Evolutionary conservation across 306 rosid genomes (phyloP).

Genomic region (Glycine soja): DNA sequence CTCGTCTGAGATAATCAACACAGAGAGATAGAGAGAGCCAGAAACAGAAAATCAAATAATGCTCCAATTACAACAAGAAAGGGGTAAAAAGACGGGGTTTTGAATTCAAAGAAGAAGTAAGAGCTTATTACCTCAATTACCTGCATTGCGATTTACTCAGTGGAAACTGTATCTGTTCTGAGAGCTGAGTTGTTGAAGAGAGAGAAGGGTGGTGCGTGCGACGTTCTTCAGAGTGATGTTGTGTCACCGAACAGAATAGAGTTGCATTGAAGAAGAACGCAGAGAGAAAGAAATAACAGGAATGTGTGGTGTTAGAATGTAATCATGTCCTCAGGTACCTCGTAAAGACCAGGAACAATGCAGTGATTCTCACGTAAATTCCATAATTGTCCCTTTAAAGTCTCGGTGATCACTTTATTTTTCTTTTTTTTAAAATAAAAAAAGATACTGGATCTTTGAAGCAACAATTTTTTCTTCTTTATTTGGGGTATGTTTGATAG

Average conservation of each 20-base stretch:
- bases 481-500: too few species aligned
- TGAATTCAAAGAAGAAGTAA: constrained; percentile 26
- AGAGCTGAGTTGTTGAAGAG: neutral
- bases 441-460: too few species aligned
- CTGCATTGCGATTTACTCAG: constrained; percentile 47
- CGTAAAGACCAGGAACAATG: constrained; percentile 1
- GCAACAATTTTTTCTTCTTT: too few species aligned
- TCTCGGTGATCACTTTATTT: neutral
- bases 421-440: neutral
- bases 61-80: neutral
- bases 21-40: constrained; percentile 15
- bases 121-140: constrained; percentile 15
- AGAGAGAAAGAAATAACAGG: constrained; percentile 14
- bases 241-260: constrained; percentile 22
- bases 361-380: constrained; percentile 20
- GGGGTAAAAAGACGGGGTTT: constrained; percentile 13
- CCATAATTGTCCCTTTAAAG: constrained; percentile 7
- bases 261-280: constrained; percentile 23
- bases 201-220: neutral
- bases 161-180: neutral
- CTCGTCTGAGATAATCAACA: constrained; percentile 59
- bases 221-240: neutral
- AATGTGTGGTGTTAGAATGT: constrained; percentile 28
- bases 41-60: constrained; percentile 23
- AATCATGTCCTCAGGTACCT: constrained; percentile 36